Percentiles rank a stretch among this genome's conserved stretches.
phyloP scores from a whole-genome alignment of 2,329 filamentous ascomycete species.

The Colletotrichum incanum region DNA sequence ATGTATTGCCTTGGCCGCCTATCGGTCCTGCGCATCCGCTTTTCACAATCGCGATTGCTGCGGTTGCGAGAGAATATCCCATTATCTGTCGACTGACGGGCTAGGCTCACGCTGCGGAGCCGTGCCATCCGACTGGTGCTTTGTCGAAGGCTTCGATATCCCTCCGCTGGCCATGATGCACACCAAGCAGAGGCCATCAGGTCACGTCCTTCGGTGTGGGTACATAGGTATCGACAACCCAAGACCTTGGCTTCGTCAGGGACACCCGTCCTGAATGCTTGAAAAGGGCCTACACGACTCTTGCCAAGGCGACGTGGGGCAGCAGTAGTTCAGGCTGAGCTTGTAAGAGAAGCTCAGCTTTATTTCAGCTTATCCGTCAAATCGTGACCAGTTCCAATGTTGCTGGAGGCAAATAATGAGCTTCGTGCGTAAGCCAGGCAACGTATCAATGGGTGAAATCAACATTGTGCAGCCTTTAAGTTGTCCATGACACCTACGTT shows the following conservation, averaged over 20 bases:
- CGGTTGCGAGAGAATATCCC: background rate
- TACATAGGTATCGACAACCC: background rate
- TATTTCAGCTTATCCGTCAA: background rate
- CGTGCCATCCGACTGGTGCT: conserved; percentile 1
- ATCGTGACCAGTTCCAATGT: background rate
- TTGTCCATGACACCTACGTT: background rate
- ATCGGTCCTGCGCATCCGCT: background rate
- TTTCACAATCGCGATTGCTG: background rate
- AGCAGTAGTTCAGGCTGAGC: background rate
- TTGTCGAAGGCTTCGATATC: background rate
- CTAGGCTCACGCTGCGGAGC: background rate
- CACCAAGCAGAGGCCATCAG: background rate
- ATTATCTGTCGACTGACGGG: background rate
- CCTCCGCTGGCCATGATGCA: no score
- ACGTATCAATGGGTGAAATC: background rate
- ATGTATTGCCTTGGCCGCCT: background rate
- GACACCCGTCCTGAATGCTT: background rate
- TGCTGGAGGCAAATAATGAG: background rate
- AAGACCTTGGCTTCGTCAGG: background rate
- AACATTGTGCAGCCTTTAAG: background rate
- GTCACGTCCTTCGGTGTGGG: background rate
- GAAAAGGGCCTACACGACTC: background rate
- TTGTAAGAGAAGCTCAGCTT: background rate
- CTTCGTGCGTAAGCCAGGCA: background rate
- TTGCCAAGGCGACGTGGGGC: background rate